Percentiles rank a stretch among this genome's conserved stretches.
phyloP scores from a whole-genome alignment of 768 basidiomycete species.

The Kwoniella sp. region DNA sequence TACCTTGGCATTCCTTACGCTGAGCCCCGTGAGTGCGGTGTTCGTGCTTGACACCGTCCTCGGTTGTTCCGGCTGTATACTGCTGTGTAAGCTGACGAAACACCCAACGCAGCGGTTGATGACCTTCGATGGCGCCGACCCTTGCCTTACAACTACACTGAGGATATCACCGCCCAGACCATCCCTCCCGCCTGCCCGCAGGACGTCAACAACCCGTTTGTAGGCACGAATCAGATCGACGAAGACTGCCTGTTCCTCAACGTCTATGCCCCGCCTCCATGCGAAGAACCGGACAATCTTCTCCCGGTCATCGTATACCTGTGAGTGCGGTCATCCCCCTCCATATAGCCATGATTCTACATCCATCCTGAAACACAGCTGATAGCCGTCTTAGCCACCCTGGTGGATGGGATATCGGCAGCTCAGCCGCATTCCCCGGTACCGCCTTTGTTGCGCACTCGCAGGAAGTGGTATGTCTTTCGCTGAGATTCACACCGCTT shows the following conservation, averaged over 20 bases:
- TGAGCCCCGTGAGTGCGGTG: conserved; percentile 28
- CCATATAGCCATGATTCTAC: no score
- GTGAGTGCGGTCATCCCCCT: no score
- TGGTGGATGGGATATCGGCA: conserved; percentile 29
- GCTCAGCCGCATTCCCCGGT: conserved; percentile 44
- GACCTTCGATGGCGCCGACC: conserved; percentile 33
- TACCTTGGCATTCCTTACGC: conserved; percentile 48
- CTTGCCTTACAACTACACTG: conserved; percentile 20
- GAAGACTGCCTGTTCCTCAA: conserved; percentile 58
- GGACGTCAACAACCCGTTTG: conserved; percentile 2
- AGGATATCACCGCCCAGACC: conserved; percentile 27
- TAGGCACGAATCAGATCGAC: conserved; percentile 23
- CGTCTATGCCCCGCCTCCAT: conserved; percentile 51
- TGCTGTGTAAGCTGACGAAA: background rate
- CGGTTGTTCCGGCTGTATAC: background rate
- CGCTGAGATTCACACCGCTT: background rate
- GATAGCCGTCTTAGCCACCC: conserved; percentile 35
- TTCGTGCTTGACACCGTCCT: background rate
- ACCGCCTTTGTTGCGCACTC: conserved; percentile 31
- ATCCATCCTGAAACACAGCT: no score
- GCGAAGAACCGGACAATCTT: conserved; percentile 20
- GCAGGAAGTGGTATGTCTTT: conserved; percentile 12
- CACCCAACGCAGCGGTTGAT: background rate
- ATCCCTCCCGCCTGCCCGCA: conserved; percentile 42
- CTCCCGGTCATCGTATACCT: conserved; percentile 55